phyloP scores from a whole-genome alignment of 164 flowering plant genomes.

The Piper longum region DNA sequence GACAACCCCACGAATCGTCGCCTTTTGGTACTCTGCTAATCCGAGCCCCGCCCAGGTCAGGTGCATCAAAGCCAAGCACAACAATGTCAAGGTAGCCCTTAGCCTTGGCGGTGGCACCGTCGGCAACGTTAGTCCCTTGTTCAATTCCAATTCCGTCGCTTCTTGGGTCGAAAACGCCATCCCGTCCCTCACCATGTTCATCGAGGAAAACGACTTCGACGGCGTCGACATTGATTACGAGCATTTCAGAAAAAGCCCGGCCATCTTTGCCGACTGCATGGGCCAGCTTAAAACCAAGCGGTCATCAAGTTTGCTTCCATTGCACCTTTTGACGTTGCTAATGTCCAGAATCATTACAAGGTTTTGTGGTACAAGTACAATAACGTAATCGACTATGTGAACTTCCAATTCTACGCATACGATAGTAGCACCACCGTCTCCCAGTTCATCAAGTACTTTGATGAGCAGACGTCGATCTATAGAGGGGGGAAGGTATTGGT shows the following conservation, averaged over 20 bases:
- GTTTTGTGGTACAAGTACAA: slow-evolving; percentile 29
- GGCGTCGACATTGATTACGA: slow-evolving; percentile 46
- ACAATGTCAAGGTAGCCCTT: slow-evolving; percentile 37
- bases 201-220: slow-evolving; percentile 23
- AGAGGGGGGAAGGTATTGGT: slow-evolving; percentile 28
- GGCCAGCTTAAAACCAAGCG: slow-evolving; percentile 19
- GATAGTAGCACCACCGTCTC: slow-evolving; percentile 24
- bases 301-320: slow-evolving; percentile 35
- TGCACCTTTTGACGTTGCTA: slow-evolving; percentile 33
- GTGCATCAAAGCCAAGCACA: slow-evolving; percentile 19
- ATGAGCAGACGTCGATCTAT: slow-evolving; percentile 22
- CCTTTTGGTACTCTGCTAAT: slow-evolving; percentile 36
- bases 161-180: slow-evolving; percentile 60
- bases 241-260: slow-evolving; percentile 23
- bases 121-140: slow-evolving; percentile 4
- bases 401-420: slow-evolving; percentile 47
- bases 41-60: slow-evolving; percentile 27
- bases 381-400: slow-evolving; percentile 32
- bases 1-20: slow-evolving; percentile 7
- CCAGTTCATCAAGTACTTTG: slow-evolving; percentile 24
- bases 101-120: slow-evolving; percentile 43
- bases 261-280: slow-evolving; percentile 31
- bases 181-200: slow-evolving; percentile 32
- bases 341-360: slow-evolving; percentile 25
- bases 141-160: slow-evolving; percentile 21